Percentiles rank a stretch among this genome's conserved stretches.
These are phyloP conservation scores for Suillus ampliporus DNA, from an alignment of 768 basidiomycete species.

Conservation along the genomic window DNA sequence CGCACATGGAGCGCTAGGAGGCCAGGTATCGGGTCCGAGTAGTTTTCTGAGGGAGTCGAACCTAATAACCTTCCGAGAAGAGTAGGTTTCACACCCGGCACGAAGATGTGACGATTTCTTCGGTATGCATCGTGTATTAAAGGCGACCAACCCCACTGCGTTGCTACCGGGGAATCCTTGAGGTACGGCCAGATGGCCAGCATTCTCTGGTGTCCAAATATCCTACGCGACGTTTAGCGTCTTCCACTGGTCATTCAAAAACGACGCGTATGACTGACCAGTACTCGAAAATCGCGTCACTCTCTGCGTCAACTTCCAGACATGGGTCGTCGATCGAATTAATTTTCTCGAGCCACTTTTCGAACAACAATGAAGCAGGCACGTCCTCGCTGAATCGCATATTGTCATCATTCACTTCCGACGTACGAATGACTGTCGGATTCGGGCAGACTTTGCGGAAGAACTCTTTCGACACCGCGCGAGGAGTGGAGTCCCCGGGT, in stretches of 20 bases:
- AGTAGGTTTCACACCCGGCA: not conserved
- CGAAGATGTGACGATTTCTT: conserved; percentile 37
- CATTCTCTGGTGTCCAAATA: conserved; percentile 41
- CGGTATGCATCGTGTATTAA: conserved; percentile 38
- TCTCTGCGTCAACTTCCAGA: conserved; percentile 38
- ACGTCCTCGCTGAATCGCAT: conserved; percentile 32
- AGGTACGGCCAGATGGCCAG: conserved; percentile 42
- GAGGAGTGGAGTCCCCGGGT: conserved; percentile 35
- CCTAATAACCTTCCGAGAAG: not conserved
- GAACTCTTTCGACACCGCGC: conserved; percentile 42
- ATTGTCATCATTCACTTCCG: conserved; percentile 34
- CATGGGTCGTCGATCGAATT: conserved; percentile 44
- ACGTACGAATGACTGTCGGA: conserved; percentile 37
- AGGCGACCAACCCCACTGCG: conserved; percentile 45
- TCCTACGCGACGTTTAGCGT: conserved; percentile 26
- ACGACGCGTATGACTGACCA: conserved; percentile 32
- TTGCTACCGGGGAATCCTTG: conserved; percentile 38
- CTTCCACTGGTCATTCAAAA: not conserved
- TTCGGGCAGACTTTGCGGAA: conserved; percentile 49
- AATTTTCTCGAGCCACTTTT: conserved; percentile 45
- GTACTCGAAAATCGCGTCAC: conserved; percentile 40
- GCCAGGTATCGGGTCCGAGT: conserved; percentile 37
- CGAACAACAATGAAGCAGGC: conserved; percentile 36
- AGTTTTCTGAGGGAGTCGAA: conserved; percentile 9
- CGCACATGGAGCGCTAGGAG: conserved; percentile 55